Evolutionary conservation across 1,139 yeast species (phyloP), one percentile per base, ranked within the genome.

Genomic region (Sugiyamaella neomexicana): DNA sequence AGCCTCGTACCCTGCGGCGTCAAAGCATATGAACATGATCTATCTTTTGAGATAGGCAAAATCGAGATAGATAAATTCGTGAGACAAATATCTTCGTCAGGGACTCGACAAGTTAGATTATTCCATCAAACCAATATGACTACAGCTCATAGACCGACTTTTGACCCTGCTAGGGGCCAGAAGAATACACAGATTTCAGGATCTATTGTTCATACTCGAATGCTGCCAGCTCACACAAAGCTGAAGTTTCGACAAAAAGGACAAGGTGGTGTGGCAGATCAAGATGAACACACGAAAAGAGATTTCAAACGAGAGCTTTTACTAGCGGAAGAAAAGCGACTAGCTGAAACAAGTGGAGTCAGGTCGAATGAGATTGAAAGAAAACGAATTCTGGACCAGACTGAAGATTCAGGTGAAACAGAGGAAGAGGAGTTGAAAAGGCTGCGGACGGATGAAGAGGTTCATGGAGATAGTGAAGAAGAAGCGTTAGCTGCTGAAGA

Each of bases 141-240:
- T 1, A 85, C 96, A 1, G 93, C 95, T 48, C 96, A 89, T 67
- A 79, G 95, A 68, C 97, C 97, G 0, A 89, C 95, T 7, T 78
- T 89, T 58, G 97, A 90, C 65, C 88, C 93, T 57, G 90, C 95
- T 55, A 79, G 83, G 63, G 97, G 97, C 3, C 81, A 61, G 75
- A 73, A 31, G 71, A 78, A 51, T 65, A 69, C 55, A 71, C 75
- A 38, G 68, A 78, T 45, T 54, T 72, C 53, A 25, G 76, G 72
- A 13, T 68, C 80, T 42, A 87, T 85, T 10, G 69, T 75, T 12
- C 96, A 89, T 68, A 78, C 89, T 1, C 74, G 96, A 50, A 74
- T 81, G 12, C 73, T 86, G 15, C 86, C 93, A 0, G 89, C 86
- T 10, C 95, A 90, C 60, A 79, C 80, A 8, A 75, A 75, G 64